Conservation (phyloP, 179 eudicot genomes). For the Vitellaria paradoxa region DNA sequence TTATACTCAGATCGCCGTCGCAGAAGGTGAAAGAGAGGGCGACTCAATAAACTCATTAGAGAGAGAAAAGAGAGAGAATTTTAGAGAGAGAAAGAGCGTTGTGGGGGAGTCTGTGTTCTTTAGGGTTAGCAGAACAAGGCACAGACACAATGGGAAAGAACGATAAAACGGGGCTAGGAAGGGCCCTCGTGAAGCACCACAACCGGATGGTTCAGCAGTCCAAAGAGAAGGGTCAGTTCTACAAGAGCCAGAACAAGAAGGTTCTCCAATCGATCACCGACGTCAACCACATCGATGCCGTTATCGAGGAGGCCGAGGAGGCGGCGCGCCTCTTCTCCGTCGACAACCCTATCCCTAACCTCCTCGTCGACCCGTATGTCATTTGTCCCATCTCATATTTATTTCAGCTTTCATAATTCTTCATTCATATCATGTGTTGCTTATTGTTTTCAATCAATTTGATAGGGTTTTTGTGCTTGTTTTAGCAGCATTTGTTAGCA, state of each 20-base stretch:
- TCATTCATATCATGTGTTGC: background rate
- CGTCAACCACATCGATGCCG: conserved; percentile 83
- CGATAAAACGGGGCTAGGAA: conserved; percentile 77
- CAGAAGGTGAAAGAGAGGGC: too few relatives aligned
- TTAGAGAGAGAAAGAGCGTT: background rate
- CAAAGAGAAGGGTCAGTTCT: conserved; percentile 65
- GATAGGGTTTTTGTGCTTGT: background rate
- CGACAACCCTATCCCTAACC: conserved; percentile 47
- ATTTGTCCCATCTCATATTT: background rate
- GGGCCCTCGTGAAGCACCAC: conserved; percentile 90
- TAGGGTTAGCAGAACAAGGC: background rate
- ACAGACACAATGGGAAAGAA: conserved; percentile 56
- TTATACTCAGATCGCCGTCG: too few relatives aligned
- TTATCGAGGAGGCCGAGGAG: conserved; percentile 82
- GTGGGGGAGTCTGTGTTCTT: background rate
- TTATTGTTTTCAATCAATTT: background rate
- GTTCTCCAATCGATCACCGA: conserved; percentile 79
- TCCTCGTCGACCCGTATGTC: conserved; percentile 58
- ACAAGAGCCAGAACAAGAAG: conserved; percentile 58
- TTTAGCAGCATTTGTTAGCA: background rate
- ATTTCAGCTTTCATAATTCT: background rate
- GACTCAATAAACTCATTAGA: background rate
- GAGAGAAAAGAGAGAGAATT: background rate
- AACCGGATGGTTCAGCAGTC: conserved; percentile 71
- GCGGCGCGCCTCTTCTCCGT: conserved; percentile 56